Percentiles rank a stretch among this genome's conserved stretches.
Evolutionary conservation across 2,329 filamentous ascomycete species (phyloP).

Genomic region (Colletotrichum lini): DNA sequence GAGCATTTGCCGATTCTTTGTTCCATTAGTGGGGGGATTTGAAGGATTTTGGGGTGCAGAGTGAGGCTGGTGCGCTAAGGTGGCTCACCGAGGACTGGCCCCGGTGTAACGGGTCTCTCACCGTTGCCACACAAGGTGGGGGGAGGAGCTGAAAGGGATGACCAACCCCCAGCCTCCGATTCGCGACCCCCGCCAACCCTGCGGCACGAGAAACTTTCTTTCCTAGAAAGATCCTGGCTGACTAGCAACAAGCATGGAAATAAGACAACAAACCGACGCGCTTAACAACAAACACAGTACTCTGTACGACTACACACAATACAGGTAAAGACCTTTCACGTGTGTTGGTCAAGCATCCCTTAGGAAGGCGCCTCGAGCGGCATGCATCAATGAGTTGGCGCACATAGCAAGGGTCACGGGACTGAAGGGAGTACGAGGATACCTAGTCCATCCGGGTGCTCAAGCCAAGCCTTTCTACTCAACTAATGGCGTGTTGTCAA

Average conservation of each 20-base stretch:
- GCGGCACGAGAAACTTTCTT: constrained; percentile 19
- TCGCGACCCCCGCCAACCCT: constrained; percentile 14
- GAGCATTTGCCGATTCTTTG: constrained; percentile 37
- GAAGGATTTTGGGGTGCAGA: constrained; percentile 20
- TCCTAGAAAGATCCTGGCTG: constrained; percentile 6
- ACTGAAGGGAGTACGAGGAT: constrained; percentile 29
- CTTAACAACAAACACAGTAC: neutral
- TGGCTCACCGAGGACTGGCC: neutral
- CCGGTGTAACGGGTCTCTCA: constrained; percentile 19
- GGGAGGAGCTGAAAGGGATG: constrained; percentile 8
- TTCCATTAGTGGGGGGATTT: neutral
- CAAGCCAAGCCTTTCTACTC: constrained; percentile 28
- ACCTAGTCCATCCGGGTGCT: constrained; percentile 35
- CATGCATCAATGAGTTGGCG: constrained; percentile 77
- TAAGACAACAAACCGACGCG: constrained; percentile 12
- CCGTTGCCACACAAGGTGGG: constrained; percentile 1
- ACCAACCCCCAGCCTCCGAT: constrained; percentile 33
- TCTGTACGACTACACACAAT: too few relatives aligned
- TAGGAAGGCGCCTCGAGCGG: constrained; percentile 83
- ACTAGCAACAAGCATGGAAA: constrained; percentile 9
- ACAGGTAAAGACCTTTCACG: constrained; percentile 7
- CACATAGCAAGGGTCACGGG: constrained; percentile 44
- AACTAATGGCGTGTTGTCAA: constrained; percentile 24
- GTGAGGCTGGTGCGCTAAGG: constrained; percentile 8
- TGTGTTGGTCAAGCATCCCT: constrained; percentile 15